Evolutionary conservation across 257 asterid genomes (phyloP), one percentile per base, ranked within the genome.

Genomic region (Pogostemon cablin): DNA sequence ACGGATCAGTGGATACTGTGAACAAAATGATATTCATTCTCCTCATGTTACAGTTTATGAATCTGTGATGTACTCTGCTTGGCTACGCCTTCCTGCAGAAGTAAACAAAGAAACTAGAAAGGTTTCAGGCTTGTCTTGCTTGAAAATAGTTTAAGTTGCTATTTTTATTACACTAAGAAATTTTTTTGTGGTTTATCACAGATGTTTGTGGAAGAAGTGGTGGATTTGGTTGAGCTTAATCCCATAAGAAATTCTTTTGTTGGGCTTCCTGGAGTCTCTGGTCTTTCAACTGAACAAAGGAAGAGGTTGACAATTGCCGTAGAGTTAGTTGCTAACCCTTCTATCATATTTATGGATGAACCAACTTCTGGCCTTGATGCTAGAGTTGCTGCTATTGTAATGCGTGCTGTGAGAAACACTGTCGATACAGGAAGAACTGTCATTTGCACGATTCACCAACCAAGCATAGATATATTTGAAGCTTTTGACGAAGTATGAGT

Each of bases 301-400:
- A 86, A 86, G 72, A 74, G 89, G 69, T 73, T 86, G 7, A 86
- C 92, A 3, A 80, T 86, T 20, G 87, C 87, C 2, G 87, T 86
- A 3, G 92, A 86, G 67, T 58, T 86, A 58, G 89, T 86, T 41
- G 86, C 89, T 6, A 86, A 86, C 59, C 91, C 92, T 2, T 84
- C 91, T 7, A 77, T 85, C 50, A 85, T 85, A 38, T 85, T 85
- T 73, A 85, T 85, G 90, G 90, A 85, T 20, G 90, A 86, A 65
- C 92, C 89, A 3, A 84, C 92, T 63, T 80, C 89, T 35, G 86
- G 86, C 0, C 92, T 84, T 53, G 92, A 86, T 40, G 89, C 87
- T 11, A 80, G 92, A 68, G 88, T 89, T 53, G 92, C 89, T 38
- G 92, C 92, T 17, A 82, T 84, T 53, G 89, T 86, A 43, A 86